Conservation (phyloP, 2,329 filamentous ascomycete genomes). For the Penicillium brasilianum region DNA sequence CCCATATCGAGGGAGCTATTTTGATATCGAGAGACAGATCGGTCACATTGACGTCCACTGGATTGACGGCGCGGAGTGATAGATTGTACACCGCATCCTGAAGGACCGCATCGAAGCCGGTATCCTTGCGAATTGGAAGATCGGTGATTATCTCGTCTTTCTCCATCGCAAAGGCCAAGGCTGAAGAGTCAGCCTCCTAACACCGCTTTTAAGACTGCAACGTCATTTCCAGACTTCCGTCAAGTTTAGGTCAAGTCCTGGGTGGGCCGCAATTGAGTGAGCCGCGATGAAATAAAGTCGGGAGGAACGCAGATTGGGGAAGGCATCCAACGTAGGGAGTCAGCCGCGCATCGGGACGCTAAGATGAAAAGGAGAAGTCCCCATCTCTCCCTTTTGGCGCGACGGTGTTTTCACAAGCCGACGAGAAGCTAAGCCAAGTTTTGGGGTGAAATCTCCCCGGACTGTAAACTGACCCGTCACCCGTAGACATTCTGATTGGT, state of each 20-base stretch:
- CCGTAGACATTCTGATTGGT: constrained; percentile 11
- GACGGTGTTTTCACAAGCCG: neutral
- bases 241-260: neutral
- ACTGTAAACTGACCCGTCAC: constrained; percentile 10
- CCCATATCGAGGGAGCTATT: constrained; percentile 40
- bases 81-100: constrained; percentile 35
- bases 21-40: constrained; percentile 42
- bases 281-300: neutral
- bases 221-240: neutral
- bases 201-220: neutral
- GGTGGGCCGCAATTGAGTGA: neutral
- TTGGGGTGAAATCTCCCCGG: constrained; percentile 1
- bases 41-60: constrained; percentile 46
- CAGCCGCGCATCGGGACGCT: neutral
- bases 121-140: constrained; percentile 17
- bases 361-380: neutral
- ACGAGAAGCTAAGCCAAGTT: neutral
- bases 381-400: neutral
- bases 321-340: neutral
- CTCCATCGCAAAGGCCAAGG: constrained; percentile 14
- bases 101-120: constrained; percentile 10
- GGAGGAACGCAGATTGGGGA: neutral
- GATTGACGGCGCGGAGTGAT: constrained; percentile 47
- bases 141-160: constrained; percentile 24
- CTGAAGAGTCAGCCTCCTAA: neutral